These are phyloP conservation scores for Colletotrichum siamense DNA, from an alignment of 2,329 filamentous ascomycete genomes.

Conservation along the genomic window DNA sequence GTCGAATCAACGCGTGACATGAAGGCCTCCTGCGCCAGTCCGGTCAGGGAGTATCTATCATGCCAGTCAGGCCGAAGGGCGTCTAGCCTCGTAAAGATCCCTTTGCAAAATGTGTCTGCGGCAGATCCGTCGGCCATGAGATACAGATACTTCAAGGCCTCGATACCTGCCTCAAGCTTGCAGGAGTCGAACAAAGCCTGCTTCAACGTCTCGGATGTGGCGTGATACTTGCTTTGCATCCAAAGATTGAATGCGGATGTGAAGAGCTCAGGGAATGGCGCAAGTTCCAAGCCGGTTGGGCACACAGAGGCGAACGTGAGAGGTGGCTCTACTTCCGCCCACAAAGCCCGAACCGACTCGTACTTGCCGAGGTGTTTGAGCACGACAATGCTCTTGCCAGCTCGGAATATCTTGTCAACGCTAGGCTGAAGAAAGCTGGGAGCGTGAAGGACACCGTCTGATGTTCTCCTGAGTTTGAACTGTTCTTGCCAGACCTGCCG, in stretches of 20 bases:
- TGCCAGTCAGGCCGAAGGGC: constrained; percentile 68
- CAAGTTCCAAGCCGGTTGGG: constrained; percentile 50
- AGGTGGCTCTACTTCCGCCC: constrained; percentile 43
- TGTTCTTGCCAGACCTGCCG: constrained; percentile 78
- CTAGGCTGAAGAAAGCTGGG: constrained; percentile 78
- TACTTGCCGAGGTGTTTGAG: constrained; percentile 73
- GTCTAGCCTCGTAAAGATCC: constrained; percentile 79
- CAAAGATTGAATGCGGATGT: constrained; percentile 74
- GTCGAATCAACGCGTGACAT: constrained; percentile 62
- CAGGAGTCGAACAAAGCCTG: constrained; percentile 72
- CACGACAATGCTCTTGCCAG: constrained; percentile 88
- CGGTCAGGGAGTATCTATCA: constrained; percentile 81
- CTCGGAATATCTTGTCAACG: constrained; percentile 77
- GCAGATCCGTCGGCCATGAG: constrained; percentile 77
- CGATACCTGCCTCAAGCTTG: constrained; percentile 68
- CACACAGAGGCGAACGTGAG: constrained; percentile 66
- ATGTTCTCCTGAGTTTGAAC: constrained; percentile 69
- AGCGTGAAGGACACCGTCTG: constrained; percentile 66
- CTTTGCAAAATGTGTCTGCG: constrained; percentile 68
- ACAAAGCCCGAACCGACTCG: constrained; percentile 35
- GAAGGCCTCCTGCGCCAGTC: constrained; percentile 77
- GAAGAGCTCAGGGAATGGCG: constrained; percentile 79
- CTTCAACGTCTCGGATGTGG: constrained; percentile 71
- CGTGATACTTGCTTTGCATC: constrained; percentile 76
- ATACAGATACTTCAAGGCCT: constrained; percentile 75